phyloP scores from a whole-genome alignment of 257 asterid species.

The Solanum neorickii region DNA sequence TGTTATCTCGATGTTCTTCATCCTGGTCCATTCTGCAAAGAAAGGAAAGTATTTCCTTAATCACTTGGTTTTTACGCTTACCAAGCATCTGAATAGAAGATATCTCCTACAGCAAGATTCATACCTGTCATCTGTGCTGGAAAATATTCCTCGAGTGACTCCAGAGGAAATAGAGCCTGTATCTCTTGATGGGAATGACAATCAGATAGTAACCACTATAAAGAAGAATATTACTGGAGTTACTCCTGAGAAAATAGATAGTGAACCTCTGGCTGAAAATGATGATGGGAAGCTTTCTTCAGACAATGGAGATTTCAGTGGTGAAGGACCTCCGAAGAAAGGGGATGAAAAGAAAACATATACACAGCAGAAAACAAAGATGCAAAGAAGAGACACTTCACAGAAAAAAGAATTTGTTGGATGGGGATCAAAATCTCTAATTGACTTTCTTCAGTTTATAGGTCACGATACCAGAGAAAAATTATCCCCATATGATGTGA shows the following conservation, averaged over 20 bases:
- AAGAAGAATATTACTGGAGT: not conserved
- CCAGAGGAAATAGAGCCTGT: not conserved
- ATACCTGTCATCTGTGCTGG: not conserved
- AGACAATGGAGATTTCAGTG: slow-evolving; percentile 23
- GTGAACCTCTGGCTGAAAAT: slow-evolving; percentile 8
- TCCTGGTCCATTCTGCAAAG: not conserved
- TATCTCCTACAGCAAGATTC: not conserved
- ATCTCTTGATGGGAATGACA: not conserved
- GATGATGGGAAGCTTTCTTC: slow-evolving; percentile 23
- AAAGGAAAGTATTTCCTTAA: not conserved
- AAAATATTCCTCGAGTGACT: not conserved
- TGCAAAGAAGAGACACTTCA: slow-evolving; percentile 11
- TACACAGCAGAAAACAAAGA: not conserved
- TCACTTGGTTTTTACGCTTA: not conserved
- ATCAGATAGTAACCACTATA: not conserved
- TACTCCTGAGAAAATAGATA: not conserved
- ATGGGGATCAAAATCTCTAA: slow-evolving; percentile 71
- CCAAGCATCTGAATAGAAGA: not conserved
- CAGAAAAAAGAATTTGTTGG: slow-evolving; percentile 38
- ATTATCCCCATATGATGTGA: slow-evolving; percentile 40
- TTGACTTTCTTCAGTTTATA: slow-evolving; percentile 44
- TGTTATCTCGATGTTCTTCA: not conserved
- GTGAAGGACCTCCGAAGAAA: slow-evolving; percentile 4
- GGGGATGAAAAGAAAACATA: slow-evolving; percentile 11
- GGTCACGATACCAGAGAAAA: slow-evolving; percentile 37